A percentile compares a stretch with the other conserved stretches of the same genome.
phyloP scores from a whole-genome alignment of 2,329 filamentous ascomycete species.

The Stagonosporopsis vannaccii region DNA sequence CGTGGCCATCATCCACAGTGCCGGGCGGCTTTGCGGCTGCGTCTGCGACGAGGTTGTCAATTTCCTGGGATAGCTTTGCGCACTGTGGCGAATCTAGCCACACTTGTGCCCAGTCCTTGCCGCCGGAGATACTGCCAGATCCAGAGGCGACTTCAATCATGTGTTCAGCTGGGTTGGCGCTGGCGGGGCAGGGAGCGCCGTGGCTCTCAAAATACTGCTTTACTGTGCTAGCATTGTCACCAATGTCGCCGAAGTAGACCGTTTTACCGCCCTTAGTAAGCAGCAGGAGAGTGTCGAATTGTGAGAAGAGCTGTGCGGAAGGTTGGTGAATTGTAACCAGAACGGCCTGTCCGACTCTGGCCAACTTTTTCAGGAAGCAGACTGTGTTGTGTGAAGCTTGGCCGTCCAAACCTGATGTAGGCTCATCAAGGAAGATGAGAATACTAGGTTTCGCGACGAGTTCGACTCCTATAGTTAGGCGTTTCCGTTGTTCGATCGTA shows the following conservation, averaged over 20 bases:
- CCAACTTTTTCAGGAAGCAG: not conserved
- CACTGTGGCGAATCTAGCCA: not conserved
- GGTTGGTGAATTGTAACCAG: not conserved
- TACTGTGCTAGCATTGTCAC: not conserved
- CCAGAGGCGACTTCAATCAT: not conserved
- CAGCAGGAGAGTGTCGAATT: not conserved
- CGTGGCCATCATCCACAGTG: not conserved
- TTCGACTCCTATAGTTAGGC: not conserved
- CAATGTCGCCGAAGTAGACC: not conserved
- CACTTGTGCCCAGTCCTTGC: not conserved
- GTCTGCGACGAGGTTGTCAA: not conserved
- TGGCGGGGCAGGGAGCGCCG: not conserved
- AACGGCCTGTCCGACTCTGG: not conserved
- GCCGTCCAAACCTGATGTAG: not conserved
- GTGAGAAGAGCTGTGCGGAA: not conserved
- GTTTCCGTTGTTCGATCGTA: not conserved
- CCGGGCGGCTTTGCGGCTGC: not conserved
- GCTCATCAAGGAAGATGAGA: not conserved
- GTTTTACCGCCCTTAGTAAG: not conserved
- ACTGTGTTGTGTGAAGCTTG: not conserved
- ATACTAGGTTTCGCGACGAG: not conserved
- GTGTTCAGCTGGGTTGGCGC: not conserved
- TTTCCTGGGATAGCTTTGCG: not conserved
- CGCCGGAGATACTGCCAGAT: not conserved
- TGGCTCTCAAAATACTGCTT: not conserved